Evolutionary conservation across 495 filamentous ascomycete species (phyloP).

Genomic region (Echria macrotheca): DNA sequence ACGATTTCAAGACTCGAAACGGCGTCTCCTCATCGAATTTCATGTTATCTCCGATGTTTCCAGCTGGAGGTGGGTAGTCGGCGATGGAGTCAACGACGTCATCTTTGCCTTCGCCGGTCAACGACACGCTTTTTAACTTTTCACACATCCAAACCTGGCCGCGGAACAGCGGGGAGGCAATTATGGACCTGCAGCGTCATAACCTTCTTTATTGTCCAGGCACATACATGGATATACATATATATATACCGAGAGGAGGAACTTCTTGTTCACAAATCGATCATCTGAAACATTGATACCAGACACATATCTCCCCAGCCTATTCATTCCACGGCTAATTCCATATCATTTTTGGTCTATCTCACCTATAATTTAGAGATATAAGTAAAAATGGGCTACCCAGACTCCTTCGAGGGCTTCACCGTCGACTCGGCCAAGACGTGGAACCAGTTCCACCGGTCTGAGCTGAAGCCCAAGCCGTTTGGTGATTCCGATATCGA

Average conservation of each 20-base stretch:
- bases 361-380: neutral
- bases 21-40: too few relatives aligned
- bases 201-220: too few relatives aligned
- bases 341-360: neutral
- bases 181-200: too few relatives aligned
- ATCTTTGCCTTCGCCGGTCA: neutral
- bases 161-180: too few relatives aligned
- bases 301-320: neutral
- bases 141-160: neutral
- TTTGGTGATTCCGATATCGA: conserved; percentile 74
- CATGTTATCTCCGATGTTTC: too few relatives aligned
- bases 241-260: neutral
- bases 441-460: conserved; percentile 22
- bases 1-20: too few relatives aligned
- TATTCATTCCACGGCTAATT: neutral
- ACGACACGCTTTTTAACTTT: neutral
- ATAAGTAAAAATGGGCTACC: conserved; percentile 58
- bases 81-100: conserved; percentile 1
- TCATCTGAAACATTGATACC: neutral
- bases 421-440: conserved; percentile 24
- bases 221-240: neutral
- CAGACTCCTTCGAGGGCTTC: conserved; percentile 72
- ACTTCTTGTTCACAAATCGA: neutral
- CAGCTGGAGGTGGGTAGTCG: too few relatives aligned
- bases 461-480: conserved; percentile 68